Base-by-base conservation (phyloP, 805 yeast genomes). In the Wickerhamiella nectarea region DNA sequence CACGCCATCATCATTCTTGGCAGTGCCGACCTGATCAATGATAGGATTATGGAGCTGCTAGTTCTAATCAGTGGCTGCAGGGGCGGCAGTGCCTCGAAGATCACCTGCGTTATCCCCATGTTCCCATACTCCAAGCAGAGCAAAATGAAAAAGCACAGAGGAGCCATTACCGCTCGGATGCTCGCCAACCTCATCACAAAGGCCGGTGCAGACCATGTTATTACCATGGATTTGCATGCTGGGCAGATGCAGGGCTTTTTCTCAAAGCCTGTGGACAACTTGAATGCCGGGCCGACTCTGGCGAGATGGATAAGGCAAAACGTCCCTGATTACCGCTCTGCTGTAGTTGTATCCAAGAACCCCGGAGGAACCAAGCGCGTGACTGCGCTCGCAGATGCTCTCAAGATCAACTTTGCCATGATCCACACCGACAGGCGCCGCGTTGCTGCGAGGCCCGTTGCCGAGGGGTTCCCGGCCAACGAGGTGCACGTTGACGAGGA, bases 121-220 rank as follows among this genome's bases (percentile, higher is more conserved):
- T 93, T 89, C 61, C 98, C 98, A 26, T 91, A 91, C 67, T 84
- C 96, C 10, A 82, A 89, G 63, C 99, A 91, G 65, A 78, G 89
- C 52, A 91, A 93, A 67, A 91, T 91, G 99, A 91, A 91, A 68
- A 91, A 86, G 63, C 97, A 91, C 60, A 72, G 99, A 64, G 98
- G 98, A 44, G 97, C 98, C 34, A 91, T 91, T 56, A 89, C 98
- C 3, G 98, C 98, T 12, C 75, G 97, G 60, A 67, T 91, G 97
- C 72, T 91, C 59, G 97, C 99, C 48, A 91, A 91, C 55, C 67
- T 91, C 57, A 68, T 91, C 50, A 77, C 86, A 46, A 93, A 91
- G 93, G 97, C 98, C 3, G 99, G 99, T 53, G 98, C 97, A 20
- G 97, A 91, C 64, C 99, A 91, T 63, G 93, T 91, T 46, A 89